A percentile compares a stretch with the other conserved stretches of the same genome.
These are phyloP conservation scores for Vitis riparia DNA, from an alignment of 164 flowering plant species.

Conservation along the genomic window DNA sequence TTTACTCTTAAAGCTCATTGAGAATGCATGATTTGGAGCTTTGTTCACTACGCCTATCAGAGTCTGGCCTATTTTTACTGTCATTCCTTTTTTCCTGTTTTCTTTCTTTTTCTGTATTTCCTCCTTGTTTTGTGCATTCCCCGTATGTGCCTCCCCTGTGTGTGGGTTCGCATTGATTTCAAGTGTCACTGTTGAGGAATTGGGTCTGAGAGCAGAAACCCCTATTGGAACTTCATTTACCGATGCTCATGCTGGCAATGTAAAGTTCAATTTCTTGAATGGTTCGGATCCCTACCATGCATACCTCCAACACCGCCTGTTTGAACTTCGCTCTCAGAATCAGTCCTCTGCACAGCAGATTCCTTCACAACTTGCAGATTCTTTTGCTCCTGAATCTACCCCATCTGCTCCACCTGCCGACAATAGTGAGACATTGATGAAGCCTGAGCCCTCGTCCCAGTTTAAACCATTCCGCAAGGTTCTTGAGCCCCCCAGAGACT, in stretches of 20 bases:
- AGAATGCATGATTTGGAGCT: no score
- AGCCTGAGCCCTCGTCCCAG: slow-evolving; percentile 59
- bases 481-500: slow-evolving; percentile 89
- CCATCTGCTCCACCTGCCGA: slow-evolving; percentile 31
- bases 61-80: no score
- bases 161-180: no score
- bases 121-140: no score
- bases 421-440: slow-evolving; percentile 30
- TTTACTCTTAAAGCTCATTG: no score
- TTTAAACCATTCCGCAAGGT: slow-evolving; percentile 70
- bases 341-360: slow-evolving; percentile 45
- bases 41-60: no score
- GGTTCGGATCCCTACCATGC: slow-evolving; percentile 93
- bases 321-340: slow-evolving; percentile 79
- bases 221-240: slow-evolving; percentile 93
- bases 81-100: no score
- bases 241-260: slow-evolving; percentile 99
- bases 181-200: slow-evolving; percentile 43
- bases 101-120: no score
- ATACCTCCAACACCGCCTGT: slow-evolving; percentile 79
- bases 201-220: slow-evolving; percentile 72
- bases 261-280: slow-evolving; percentile 85
- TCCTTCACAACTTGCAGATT: slow-evolving; percentile 38
- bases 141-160: no score
- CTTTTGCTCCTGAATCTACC: slow-evolving; percentile 34